These are phyloP conservation scores for Pythium utonaiense DNA, from an alignment of 352 stramenopile species.

Conservation along the genomic window DNA sequence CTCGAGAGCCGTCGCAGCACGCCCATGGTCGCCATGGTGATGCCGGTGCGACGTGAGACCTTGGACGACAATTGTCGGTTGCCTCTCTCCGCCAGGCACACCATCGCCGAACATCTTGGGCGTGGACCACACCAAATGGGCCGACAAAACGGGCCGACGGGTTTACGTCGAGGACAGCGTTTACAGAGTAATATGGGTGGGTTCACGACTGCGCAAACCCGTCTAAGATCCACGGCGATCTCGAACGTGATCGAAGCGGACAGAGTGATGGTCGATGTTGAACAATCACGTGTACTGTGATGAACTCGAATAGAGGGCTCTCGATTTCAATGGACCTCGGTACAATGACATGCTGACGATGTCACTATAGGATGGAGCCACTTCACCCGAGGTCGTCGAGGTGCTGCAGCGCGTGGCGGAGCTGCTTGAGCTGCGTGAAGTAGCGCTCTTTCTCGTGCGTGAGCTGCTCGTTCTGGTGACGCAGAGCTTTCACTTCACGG, in stretches of 20 bases:
- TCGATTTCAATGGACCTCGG: background rate
- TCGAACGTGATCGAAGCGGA: conserved; percentile 25
- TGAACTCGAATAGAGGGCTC: conserved; percentile 5
- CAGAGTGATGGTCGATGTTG: conserved; percentile 22
- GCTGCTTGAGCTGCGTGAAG: conserved; percentile 70
- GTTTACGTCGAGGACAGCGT: background rate
- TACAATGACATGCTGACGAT: background rate
- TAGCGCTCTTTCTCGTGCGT: conserved; percentile 62
- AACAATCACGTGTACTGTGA: conserved; percentile 10
- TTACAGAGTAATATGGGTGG: background rate
- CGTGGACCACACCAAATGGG: conserved; percentile 16
- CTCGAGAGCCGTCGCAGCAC: conserved; percentile 22
- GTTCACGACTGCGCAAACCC: conserved; percentile 4
- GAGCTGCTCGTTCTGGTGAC: conserved; percentile 64
- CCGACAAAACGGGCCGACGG: background rate
- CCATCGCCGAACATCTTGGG: conserved; percentile 12
- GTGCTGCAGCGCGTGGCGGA: conserved; percentile 69
- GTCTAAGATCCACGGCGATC: conserved; percentile 1
- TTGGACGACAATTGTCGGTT: background rate
- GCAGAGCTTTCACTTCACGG: conserved; percentile 72
- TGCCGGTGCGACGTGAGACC: conserved; percentile 1
- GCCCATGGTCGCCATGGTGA: conserved; percentile 24
- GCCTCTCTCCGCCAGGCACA: background rate
- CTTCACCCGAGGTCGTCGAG: conserved; percentile 50
- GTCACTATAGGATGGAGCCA: conserved; percentile 5